phyloP scores from a whole-genome alignment of 495 filamentous ascomycete species.

The Niebla homalea region DNA sequence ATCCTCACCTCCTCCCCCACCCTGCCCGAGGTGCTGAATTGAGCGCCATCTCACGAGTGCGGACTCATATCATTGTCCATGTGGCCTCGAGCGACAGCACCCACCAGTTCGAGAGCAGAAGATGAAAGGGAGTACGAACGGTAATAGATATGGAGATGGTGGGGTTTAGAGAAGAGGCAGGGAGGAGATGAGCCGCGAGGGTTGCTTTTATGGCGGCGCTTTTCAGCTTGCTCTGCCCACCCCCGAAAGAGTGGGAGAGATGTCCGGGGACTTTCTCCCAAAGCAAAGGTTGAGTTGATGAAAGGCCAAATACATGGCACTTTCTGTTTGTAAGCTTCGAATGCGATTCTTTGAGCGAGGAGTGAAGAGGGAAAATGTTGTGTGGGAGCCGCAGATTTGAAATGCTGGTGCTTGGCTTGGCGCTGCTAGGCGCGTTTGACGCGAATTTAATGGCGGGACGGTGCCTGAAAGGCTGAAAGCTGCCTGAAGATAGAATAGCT shows the following conservation, averaged over 20 bases:
- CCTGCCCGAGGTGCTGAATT: constrained; percentile 17
- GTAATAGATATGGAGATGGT: constrained; percentile 17
- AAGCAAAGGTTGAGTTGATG: constrained; percentile 46
- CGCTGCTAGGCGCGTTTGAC: background rate
- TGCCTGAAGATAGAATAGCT: background rate
- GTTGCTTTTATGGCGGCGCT: constrained; percentile 98
- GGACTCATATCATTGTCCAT: constrained; percentile 85
- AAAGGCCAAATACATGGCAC: constrained; percentile 23
- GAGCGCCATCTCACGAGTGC: constrained; percentile 31
- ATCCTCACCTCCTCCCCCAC: constrained; percentile 27
- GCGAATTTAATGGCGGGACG: background rate
- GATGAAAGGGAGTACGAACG: constrained; percentile 27
- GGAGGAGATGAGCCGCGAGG: constrained; percentile 50
- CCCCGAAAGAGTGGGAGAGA: constrained; percentile 28
- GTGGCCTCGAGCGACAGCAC: constrained; percentile 30
- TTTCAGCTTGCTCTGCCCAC: constrained; percentile 63
- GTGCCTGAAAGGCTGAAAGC: constrained; percentile 1
- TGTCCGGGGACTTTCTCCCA: constrained; percentile 99
- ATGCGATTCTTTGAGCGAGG: constrained; percentile 99
- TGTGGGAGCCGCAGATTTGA: background rate
- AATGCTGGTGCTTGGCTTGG: background rate
- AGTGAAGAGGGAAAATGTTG: constrained; percentile 27
- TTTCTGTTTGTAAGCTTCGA: constrained; percentile 97
- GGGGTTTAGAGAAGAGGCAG: constrained; percentile 32
- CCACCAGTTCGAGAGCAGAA: constrained; percentile 12